Percentiles rank a stretch among this genome's conserved stretches.
Evolutionary conservation across 2,329 filamentous ascomycete species (phyloP).

Genomic region (Phyllosticta citriasiana): DNA sequence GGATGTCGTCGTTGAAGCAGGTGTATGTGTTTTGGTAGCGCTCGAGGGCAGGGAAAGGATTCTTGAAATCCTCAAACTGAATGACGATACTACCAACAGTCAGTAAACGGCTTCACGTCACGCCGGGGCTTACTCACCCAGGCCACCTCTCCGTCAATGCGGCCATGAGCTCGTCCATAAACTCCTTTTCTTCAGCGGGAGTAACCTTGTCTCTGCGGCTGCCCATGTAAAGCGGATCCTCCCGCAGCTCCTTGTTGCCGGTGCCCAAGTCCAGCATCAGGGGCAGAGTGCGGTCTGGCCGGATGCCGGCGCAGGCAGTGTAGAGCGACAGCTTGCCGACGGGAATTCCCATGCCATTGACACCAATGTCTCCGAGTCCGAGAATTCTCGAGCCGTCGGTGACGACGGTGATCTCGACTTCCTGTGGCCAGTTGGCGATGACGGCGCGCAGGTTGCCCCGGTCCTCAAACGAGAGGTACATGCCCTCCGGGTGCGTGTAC

Average conservation of each 20-base stretch:
- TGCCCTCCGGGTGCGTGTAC: constrained; percentile 85
- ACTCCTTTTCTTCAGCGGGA: constrained; percentile 70
- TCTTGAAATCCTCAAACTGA: constrained; percentile 97
- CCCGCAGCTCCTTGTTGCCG: constrained; percentile 50
- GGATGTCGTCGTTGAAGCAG: constrained; percentile 98
- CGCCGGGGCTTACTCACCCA: constrained; percentile 36
- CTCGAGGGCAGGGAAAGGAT: constrained; percentile 87
- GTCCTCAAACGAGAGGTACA: constrained; percentile 95
- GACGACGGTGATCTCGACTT: constrained; percentile 92
- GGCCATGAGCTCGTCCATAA: constrained; percentile 96
- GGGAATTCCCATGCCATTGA: constrained; percentile 96
- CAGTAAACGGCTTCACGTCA: constrained; percentile 17
- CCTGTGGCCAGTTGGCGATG: constrained; percentile 86
- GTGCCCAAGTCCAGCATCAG: constrained; percentile 55
- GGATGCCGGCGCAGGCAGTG: constrained; percentile 89
- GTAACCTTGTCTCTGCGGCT: constrained; percentile 73
- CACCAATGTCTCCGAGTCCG: constrained; percentile 86
- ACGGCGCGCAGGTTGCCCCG: constrained; percentile 81
- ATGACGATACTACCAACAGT: constrained; percentile 53
- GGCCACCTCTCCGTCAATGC: constrained; percentile 71
- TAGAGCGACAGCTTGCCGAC: constrained; percentile 95
- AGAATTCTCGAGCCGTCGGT: constrained; percentile 91
- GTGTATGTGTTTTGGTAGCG: constrained; percentile 81
- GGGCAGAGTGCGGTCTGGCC: constrained; percentile 59
- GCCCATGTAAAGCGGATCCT: constrained; percentile 88